Evolutionary conservation across 768 basidiomycete genomes (phyloP).

Genomic region (Tricholoma terreum): DNA sequence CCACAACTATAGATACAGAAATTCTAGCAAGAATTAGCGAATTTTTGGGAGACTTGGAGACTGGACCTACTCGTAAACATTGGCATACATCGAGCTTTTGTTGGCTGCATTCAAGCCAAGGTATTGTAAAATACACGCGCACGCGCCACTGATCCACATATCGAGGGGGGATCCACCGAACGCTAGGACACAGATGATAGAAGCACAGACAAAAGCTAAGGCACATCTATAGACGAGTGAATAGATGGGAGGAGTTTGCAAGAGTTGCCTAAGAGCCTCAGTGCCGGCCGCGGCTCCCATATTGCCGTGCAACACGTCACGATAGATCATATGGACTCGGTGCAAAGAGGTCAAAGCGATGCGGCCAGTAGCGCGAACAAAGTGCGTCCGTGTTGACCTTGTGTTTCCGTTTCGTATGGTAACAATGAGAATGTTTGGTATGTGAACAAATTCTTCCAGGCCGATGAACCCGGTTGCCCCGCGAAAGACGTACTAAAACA

Average conservation of each 20-base stretch:
- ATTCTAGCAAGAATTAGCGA: conserved; percentile 47
- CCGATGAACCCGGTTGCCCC: background rate
- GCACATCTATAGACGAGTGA: conserved; percentile 62
- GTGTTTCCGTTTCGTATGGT: conserved; percentile 77
- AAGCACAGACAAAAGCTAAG: conserved; percentile 74
- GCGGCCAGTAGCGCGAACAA: conserved; percentile 77
- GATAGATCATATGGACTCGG: conserved; percentile 80
- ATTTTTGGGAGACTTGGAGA: background rate
- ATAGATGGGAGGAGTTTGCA: conserved; percentile 68
- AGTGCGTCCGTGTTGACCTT: conserved; percentile 71
- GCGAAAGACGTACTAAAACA: background rate
- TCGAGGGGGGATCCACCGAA: conserved; percentile 82
- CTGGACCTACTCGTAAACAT: conserved; percentile 83
- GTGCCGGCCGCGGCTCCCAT: conserved; percentile 73
- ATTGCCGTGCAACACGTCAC: conserved; percentile 81
- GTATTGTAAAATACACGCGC: conserved; percentile 70
- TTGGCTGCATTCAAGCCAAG: conserved; percentile 79
- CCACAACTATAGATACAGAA: conserved; percentile 79
- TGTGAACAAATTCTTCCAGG: conserved; percentile 70
- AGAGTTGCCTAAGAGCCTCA: conserved; percentile 57
- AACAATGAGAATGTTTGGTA: conserved; percentile 75
- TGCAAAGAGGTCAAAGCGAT: conserved; percentile 83
- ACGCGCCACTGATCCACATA: conserved; percentile 75
- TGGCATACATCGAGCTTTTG: conserved; percentile 89
- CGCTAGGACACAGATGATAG: conserved; percentile 78